Percentiles rank a stretch among this genome's conserved stretches.
Conservation (phyloP, 202 grass and related monocot species). For the Panicum hallii region DNA sequence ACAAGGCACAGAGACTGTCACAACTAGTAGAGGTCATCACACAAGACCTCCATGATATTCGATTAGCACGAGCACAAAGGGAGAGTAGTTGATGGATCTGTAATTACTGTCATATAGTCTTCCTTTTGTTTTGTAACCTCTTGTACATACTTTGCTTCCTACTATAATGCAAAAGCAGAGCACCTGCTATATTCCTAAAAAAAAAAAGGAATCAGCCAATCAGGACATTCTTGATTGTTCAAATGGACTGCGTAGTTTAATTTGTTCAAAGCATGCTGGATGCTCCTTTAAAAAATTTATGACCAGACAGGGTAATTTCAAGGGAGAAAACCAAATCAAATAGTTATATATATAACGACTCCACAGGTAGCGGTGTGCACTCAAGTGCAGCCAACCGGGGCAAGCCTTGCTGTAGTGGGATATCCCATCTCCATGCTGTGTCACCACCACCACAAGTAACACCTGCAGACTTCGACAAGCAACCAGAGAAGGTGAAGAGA, state of each 20-base stretch:
- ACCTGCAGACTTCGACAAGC: conserved; percentile 14
- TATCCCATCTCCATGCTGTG: conserved; percentile 31
- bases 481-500: conserved; percentile 31
- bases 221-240: background rate
- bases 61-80: no score
- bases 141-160: no score
- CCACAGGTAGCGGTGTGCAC: conserved; percentile 38
- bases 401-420: conserved; percentile 33
- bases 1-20: no score
- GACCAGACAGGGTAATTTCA: background rate
- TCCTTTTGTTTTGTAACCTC: no score
- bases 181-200: no score
- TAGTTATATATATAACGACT: conserved; percentile 22
- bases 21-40: no score
- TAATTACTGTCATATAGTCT: no score
- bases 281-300: conserved; percentile 14
- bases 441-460: conserved; percentile 35
- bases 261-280: conserved; percentile 18
- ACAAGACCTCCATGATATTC: no score
- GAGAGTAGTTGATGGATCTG: no score
- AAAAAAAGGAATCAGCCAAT: background rate
- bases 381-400: conserved; percentile 32
- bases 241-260: background rate
- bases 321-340: conserved; percentile 22
- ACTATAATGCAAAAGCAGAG: no score